Base-by-base conservation (phyloP, 75 land plant genomes). In the Cunninghamia lanceolata region DNA sequence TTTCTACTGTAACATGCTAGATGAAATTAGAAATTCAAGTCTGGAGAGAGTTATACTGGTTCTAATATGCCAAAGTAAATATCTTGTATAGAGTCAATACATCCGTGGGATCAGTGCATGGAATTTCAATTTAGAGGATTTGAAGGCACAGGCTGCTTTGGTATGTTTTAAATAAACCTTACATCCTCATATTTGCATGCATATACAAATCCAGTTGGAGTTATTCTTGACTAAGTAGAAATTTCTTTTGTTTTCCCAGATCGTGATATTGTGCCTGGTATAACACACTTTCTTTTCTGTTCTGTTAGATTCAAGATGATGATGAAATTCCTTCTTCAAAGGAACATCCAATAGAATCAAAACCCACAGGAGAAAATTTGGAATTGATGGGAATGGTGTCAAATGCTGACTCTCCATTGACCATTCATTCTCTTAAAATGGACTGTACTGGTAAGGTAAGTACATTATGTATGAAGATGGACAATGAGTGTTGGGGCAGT, bases 21-120 rank as follows among this genome's bases (percentile, higher is more conserved):
- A 80, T 80, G 43, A 25, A 42, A 79, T 4, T 42, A 17, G 4
- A 45, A 80, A 80, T 77, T 38, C 28, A 77, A 77, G 80, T 6
- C 47, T 80, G 32, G 46, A 45, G 34, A 28, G 46, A 43, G 82
- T 80, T 80, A 45, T 80, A 80, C 30, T 45, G 40, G 6, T 80
- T 80, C 52, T 80, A 43, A 43, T 45, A 43, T 80, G 4, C 50
- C 30, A n/a, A 80, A 45, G 32, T 45, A 42, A 80, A 43, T 45
- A 80, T 80, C 47, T 79, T 86, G n/a, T 86, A 46, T 82, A 98
- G 99, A 98, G 90, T 89, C 97, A 95, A 85, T 98, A 98, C 81
- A 95, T 94, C 17, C 89, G 99, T 85, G 99, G 99, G 88, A 98
- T 98, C 56, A 98, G 99, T 91, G 96, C 91, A 16, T 98, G 99